Base-by-base conservation (phyloP, 2,329 filamentous ascomycete genomes). In the Diaporthe sp. region DNA sequence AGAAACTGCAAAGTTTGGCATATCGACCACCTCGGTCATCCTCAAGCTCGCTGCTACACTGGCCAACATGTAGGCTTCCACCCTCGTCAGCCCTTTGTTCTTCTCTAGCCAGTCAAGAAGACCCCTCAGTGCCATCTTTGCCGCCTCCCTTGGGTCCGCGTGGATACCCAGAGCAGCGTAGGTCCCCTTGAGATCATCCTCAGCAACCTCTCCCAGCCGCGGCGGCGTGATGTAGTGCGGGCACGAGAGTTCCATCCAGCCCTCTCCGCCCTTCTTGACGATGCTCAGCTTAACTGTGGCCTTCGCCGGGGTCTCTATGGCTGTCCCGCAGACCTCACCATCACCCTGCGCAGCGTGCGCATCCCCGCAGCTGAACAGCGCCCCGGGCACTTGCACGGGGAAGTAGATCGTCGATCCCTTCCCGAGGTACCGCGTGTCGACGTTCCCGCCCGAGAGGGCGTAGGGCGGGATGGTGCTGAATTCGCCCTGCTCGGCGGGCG, bases 131-230 rank as follows among this genome's bases (percentile, higher is more conserved):
- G 88, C 88, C 79, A 87, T 87, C 74, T 85, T 85, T 34, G 87
- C 85, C 28, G 88, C 89, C 80, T 88, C 85, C 37, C 84, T 82
- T 37, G 89, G 76, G 79, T 89, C 86, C 9, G 83, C 78, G 73
- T 88, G 85, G 65, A 90, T 83, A 0, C 88, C 88, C 68, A 89
- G 88, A 67, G 87, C 88, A 81, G 94, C 90, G 83, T 89, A 88
- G 79, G 88, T 86, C 72, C 86, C 85, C 73, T 85, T 85, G 17
- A 84, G 81, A 75, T 83, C 84, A 73, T 83, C 83, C 71, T 84
- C 78, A 55, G 84, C 81, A 74, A 75, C 84, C 74, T 86, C 86
- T n/a, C 82, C 81, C 74, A 74, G 58, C 83, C 81, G 75, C 53
- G 82, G 79, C 13, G 82, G 79, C 1, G 85, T 88, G 73, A 85